A percentile compares a stretch with the other conserved stretches of the same genome.
Evolutionary conservation across 2,329 filamentous ascomycete genomes (phyloP).

Genomic region (Endoconidiophora polonica): DNA sequence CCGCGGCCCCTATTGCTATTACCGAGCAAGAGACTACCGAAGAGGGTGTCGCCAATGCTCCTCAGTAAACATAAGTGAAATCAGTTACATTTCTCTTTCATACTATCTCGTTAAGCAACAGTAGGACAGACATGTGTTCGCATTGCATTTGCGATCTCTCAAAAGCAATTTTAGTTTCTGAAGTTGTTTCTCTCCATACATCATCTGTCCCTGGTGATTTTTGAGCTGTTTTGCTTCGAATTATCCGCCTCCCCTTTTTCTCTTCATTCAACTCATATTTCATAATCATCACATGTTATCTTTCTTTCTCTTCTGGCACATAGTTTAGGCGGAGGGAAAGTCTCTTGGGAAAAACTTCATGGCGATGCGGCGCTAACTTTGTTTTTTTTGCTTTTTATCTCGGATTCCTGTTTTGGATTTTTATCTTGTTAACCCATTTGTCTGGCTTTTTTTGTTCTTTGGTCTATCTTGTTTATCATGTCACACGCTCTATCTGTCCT

Average conservation of each 20-base stretch:
- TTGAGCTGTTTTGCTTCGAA: neutral
- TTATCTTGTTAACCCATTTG: neutral
- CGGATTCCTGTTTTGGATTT: slow-evolving; percentile 6
- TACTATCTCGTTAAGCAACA: too few species aligned
- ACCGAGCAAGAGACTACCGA: neutral
- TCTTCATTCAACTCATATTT: neutral
- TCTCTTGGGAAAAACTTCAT: too few species aligned
- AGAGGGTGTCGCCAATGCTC: neutral
- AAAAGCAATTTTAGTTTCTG: neutral
- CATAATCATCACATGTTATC: neutral
- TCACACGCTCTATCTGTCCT: neutral
- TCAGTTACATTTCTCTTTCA: neutral
- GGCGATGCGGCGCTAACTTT: neutral
- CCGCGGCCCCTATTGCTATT: neutral
- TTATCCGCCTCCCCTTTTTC: neutral
- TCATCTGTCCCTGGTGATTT: neutral
- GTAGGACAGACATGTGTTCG: neutral
- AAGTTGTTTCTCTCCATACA: neutral
- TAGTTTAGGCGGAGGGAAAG: slow-evolving; percentile 10
- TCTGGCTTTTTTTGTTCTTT: neutral
- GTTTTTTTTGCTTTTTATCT: slow-evolving; percentile 12
- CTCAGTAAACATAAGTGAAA: neutral
- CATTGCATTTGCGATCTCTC: neutral
- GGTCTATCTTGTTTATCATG: neutral
- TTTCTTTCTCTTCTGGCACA: slow-evolving; percentile 14